These are phyloP conservation scores for Termitomyces heimii DNA, from an alignment of 768 basidiomycete genomes.

Conservation along the genomic window DNA sequence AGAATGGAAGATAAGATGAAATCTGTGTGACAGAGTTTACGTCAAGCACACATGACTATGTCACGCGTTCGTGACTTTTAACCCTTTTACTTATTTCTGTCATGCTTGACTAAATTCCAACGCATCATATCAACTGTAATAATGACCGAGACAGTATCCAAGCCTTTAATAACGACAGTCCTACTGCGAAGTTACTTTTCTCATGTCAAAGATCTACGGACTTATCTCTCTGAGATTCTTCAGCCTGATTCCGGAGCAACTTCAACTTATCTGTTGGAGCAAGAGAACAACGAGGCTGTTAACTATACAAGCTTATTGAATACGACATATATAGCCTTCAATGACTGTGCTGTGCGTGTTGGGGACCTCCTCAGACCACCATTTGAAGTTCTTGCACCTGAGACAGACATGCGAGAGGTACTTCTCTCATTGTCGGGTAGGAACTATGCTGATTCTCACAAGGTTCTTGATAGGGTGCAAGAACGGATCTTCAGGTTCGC, in stretches of 20 bases:
- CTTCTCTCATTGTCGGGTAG: background rate
- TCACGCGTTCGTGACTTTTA: conserved; percentile 12
- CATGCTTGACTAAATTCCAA: background rate
- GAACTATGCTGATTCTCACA: background rate
- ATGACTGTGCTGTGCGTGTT: conserved; percentile 1
- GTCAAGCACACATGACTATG: background rate
- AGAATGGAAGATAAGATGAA: background rate
- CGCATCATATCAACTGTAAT: background rate
- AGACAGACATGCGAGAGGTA: conserved; percentile 53
- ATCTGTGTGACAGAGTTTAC: background rate
- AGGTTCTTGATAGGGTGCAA: conserved; percentile 64
- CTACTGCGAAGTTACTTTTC: conserved; percentile 41
- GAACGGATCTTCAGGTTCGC: conserved; percentile 37
- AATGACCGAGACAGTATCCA: background rate
- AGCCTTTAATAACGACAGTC: conserved; percentile 12
- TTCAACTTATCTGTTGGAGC: conserved; percentile 3
- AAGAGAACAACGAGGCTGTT: conserved; percentile 18
- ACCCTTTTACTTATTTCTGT: background rate
- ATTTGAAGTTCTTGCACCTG: conserved; percentile 28
- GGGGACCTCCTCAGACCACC: conserved; percentile 9
- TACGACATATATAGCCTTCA: conserved; percentile 40
- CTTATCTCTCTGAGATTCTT: conserved; percentile 35
- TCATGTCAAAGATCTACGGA: conserved; percentile 29
- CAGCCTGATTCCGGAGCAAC: conserved; percentile 1
- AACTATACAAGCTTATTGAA: conserved; percentile 33